A percentile compares a stretch with the other conserved stretches of the same genome.
These are phyloP conservation scores for Nectriaceae sp. DNA, from an alignment of 2,329 filamentous ascomycete species.

Conservation along the genomic window DNA sequence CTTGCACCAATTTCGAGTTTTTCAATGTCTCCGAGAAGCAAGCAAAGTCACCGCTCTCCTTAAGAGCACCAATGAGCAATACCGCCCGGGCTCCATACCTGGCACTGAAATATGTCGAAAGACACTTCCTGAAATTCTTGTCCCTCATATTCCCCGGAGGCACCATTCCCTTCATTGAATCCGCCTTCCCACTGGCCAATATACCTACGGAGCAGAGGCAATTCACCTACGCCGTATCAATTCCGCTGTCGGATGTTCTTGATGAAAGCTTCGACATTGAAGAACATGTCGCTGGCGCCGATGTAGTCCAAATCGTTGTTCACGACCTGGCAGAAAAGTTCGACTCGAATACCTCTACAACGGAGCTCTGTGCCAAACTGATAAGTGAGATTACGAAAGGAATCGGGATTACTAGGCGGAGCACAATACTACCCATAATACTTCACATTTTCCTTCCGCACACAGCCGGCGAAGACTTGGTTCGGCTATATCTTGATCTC, in stretches of 20 bases:
- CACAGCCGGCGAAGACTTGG: conserved; percentile 18
- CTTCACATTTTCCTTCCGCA: conserved; percentile 48
- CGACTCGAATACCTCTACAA: conserved; percentile 16
- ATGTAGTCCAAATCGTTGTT: conserved; percentile 66
- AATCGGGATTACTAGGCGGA: conserved; percentile 62
- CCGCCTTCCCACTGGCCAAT: conserved; percentile 65
- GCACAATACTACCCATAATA: conserved; percentile 61
- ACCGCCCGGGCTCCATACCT: conserved; percentile 59
- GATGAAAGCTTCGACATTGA: conserved; percentile 59
- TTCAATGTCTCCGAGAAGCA: conserved; percentile 68
- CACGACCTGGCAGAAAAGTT: conserved; percentile 17
- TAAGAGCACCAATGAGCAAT: conserved; percentile 1
- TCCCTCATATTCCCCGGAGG: conserved; percentile 58
- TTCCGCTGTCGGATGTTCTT: conserved; percentile 60
- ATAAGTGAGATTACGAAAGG: conserved; percentile 57
- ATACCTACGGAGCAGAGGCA: conserved; percentile 60
- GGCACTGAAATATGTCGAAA: conserved; percentile 67
- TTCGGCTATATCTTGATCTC: conserved; percentile 53
- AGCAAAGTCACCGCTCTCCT: conserved; percentile 23
- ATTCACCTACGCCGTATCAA: conserved; percentile 68
- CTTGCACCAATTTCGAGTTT: conserved; percentile 74
- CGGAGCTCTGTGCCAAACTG: conserved; percentile 30
- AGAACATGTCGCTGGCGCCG: conserved; percentile 64
- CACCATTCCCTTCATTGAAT: conserved; percentile 60
- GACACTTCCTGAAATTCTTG: conserved; percentile 70